Evolutionary conservation across 176 grass and related monocot species (phyloP).

Genomic region (bread wheat (Triticum aestivum)): IWGSC_CS_RefSeq_v2.1 NC_057800.1:56647057-56647556

Average conservation of each 20-base stretch:
- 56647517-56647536: slow-evolving; percentile 84
- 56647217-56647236: not conserved
- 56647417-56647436: not conserved
- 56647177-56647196: not conserved
- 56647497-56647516: slow-evolving; percentile 88
- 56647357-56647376: not conserved
- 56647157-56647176: not conserved
- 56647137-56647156: no score
- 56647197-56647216: not conserved
- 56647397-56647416: not conserved
- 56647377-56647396: not conserved
- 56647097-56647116: no score
- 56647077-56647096: no score
- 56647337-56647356: not conserved
- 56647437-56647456: not conserved
- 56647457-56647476: slow-evolving; percentile 57
- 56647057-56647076: no score
- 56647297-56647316: not conserved
- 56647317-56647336: not conserved
- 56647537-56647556: slow-evolving; percentile 92
- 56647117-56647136: no score
- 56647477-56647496: slow-evolving; percentile 88
- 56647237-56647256: not conserved
- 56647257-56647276: not conserved
- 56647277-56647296: not conserved